Base-by-base conservation (phyloP, 2,329 filamentous ascomycete genomes). In the Fusarium virguliforme region DNA sequence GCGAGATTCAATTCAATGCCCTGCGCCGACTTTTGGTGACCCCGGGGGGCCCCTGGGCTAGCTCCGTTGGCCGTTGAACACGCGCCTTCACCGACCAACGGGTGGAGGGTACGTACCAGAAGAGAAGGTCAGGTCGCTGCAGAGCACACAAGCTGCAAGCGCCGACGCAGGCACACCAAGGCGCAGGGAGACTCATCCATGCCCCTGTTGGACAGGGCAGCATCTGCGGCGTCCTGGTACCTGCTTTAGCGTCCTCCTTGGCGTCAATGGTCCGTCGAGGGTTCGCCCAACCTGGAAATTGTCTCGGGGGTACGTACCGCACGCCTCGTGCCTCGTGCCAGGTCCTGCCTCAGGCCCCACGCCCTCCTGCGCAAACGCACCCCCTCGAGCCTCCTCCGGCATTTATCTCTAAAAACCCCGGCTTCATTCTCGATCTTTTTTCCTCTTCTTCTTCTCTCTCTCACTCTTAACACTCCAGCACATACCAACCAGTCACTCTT, bases 401-500 rank as follows among this genome's bases (percentile, higher is more conserved):
- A 76, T 76, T 76, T 74, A 76, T 74, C 64, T 64, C 67, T 61
- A 57, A 65, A 68, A 56, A 70, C 65, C 66, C 62, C 59, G 56
- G 38, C 56, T 51, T 64, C 63, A 64, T 67, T 56, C 64, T 73
- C 66, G 55, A 58, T 58, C 65, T 64, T 55, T 43, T 38, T 56
- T 51, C 54, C 43, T 65, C 66, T 18, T 71, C 58, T 61, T 59
- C 64, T 63, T 68, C 18, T 65, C 71, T 59, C 64, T 65, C 63
- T 68, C 67, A 67, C 69, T 34, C 46, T 34, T 70, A 69, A 62
- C 70, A 68, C 66, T 66, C 75, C 41, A 48, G 38, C 48, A 70
- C 75, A 77, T 72, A 74, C 76, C 73, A 46, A 46, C 41, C 22
- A 78, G 75, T 80, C 78, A 74, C 68, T 79, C 78, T 75, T 74